phyloP scores from a whole-genome alignment of 306 rosid genomes.

The Lagenaria siceraria region DNA sequence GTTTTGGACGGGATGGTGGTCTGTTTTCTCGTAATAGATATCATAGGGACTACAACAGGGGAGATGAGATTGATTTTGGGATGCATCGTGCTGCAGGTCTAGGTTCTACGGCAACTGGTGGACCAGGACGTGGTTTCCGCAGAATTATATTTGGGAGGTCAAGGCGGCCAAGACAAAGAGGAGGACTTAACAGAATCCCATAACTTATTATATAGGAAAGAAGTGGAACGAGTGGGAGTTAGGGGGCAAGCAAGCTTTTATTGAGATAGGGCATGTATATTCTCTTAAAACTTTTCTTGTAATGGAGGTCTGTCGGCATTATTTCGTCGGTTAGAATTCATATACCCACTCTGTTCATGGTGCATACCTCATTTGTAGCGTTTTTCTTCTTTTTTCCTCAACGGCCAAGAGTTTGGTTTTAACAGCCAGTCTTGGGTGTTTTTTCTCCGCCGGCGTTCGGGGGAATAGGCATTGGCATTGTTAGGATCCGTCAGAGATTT shows the following conservation, averaged over 20 bases:
- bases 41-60: slow-evolving; percentile 23
- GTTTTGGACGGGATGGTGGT: slow-evolving; percentile 32
- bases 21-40: slow-evolving; percentile 35
- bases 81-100: slow-evolving; percentile 27
- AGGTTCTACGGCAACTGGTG: slow-evolving; percentile 33
- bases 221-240: slow-evolving; percentile 8
- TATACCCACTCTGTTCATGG: slow-evolving; percentile 6
- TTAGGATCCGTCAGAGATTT: not conserved
- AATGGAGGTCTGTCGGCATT: not conserved
- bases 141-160: slow-evolving; percentile 12
- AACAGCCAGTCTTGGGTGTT: not conserved
- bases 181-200: slow-evolving; percentile 2
- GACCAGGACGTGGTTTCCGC: slow-evolving; percentile 27
- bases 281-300: slow-evolving; percentile 16
- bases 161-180: slow-evolving; percentile 10
- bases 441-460: not conserved
- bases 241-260: not conserved
- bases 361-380: not conserved
- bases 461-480: slow-evolving; percentile 1
- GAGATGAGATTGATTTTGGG: slow-evolving; percentile 30
- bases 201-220: not conserved
- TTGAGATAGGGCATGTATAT: slow-evolving; percentile 3
- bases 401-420: not conserved
- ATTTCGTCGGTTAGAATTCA: not conserved
- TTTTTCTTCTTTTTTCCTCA: not conserved